These are phyloP conservation scores for Talaromyces sp. DNA, from an alignment of 2,329 filamentous ascomycete genomes.

Conservation along the genomic window DNA sequence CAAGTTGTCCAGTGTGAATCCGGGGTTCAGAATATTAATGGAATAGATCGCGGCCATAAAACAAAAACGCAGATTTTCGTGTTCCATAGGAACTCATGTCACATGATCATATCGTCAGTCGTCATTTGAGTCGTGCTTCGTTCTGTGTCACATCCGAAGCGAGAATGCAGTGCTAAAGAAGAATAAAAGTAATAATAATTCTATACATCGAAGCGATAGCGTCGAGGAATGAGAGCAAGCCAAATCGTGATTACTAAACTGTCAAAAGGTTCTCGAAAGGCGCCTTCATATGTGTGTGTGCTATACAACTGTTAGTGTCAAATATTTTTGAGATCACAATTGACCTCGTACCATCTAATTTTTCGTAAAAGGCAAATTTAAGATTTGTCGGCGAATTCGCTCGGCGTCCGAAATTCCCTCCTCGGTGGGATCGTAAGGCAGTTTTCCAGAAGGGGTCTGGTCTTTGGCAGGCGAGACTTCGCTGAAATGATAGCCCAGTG, in stretches of 20 bases:
- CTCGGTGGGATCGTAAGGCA: constrained; percentile 28
- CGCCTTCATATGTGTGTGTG: not conserved
- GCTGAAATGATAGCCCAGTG: constrained; percentile 13
- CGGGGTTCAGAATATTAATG: constrained; percentile 1
- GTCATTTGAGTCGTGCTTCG: constrained; percentile 18
- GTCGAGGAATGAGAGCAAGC: not conserved
- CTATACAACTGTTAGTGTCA: constrained; percentile 3
- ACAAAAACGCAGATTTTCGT: constrained; percentile 13
- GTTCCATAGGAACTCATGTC: constrained; percentile 12
- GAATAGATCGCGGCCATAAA: constrained; percentile 10
- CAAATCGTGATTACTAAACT: not conserved
- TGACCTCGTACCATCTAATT: constrained; percentile 9
- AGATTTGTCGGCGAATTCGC: constrained; percentile 33
- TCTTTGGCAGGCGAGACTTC: constrained; percentile 14
- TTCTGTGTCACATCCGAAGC: constrained; percentile 12
- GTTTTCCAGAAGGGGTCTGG: constrained; percentile 11
- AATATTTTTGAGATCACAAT: not conserved
- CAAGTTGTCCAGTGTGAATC: not conserved
- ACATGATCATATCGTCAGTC: constrained; percentile 26
- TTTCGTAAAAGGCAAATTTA: constrained; percentile 30
- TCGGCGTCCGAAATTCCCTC: constrained; percentile 33
- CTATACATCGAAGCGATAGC: constrained; percentile 10
- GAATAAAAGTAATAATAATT: constrained; percentile 3
- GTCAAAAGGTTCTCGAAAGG: not conserved
- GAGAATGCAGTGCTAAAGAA: constrained; percentile 5